Evolutionary conservation across 441 rosid genomes (phyloP).

Genomic region (Pelargonium fulgidum): DNA sequence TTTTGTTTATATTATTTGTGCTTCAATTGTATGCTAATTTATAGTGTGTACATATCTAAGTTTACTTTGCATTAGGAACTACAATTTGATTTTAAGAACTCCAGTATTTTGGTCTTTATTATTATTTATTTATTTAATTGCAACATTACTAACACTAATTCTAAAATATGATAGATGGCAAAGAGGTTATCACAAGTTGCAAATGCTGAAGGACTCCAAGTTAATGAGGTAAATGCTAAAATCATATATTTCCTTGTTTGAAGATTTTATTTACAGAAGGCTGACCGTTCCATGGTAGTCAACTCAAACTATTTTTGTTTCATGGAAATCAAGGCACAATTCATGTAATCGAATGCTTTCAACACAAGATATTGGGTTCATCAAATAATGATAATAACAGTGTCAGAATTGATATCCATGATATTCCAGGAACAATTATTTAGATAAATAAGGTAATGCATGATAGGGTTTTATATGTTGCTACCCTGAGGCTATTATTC

Average conservation of each 20-base stretch:
- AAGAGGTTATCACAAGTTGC: slow-evolving; percentile 86
- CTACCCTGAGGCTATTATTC: not conserved
- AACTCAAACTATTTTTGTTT: not conserved
- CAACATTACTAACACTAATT: slow-evolving; percentile 17
- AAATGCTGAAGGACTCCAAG: slow-evolving; percentile 72
- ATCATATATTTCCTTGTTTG: slow-evolving; percentile 10
- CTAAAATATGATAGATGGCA: slow-evolving; percentile 60
- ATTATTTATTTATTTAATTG: not conserved
- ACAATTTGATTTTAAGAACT: not conserved
- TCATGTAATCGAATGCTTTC: not conserved
- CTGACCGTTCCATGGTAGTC: slow-evolving; percentile 7
- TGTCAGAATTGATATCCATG: not conserved
- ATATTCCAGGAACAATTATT: not conserved
- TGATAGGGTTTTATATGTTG: not conserved
- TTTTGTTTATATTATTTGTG: not conserved
- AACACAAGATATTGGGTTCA: not conserved
- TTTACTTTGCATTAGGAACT: not conserved
- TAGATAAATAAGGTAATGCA: not conserved
- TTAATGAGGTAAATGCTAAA: slow-evolving; percentile 52
- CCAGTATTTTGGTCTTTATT: not conserved
- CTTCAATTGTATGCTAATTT: not conserved
- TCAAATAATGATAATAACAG: not conserved
- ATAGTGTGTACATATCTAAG: not conserved
- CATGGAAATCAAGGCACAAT: not conserved
- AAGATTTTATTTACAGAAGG: slow-evolving; percentile 8